phyloP scores from a whole-genome alignment of 202 grass and related monocot species.

The Setaria viridis region DNA sequence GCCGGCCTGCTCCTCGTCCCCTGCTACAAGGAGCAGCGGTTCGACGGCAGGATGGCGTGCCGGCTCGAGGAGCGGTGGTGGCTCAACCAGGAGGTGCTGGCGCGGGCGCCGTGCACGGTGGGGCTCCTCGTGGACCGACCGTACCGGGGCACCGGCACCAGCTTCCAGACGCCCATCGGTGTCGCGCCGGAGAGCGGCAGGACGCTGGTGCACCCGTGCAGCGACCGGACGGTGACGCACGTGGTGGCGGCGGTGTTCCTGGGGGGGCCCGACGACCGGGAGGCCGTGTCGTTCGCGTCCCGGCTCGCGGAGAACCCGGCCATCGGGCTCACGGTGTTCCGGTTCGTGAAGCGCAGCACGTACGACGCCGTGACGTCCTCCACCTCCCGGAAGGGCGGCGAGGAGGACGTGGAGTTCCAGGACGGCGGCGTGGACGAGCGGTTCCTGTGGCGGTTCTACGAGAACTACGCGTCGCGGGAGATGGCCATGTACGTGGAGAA shows the following conservation, averaged over 20 bases:
- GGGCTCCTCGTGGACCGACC: conserved; percentile 76
- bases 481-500: conserved; percentile 67
- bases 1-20: conserved; percentile 42
- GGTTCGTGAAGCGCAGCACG: conserved; percentile 63
- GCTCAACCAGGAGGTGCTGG: conserved; percentile 57
- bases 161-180: conserved; percentile 41
- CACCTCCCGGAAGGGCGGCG: background rate
- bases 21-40: conserved; percentile 31
- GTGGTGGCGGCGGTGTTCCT: conserved; percentile 72
- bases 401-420: background rate
- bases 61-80: conserved; percentile 44
- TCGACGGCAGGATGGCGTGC: conserved; percentile 35
- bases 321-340: conserved; percentile 60
- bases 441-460: conserved; percentile 57
- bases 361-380: conserved; percentile 51
- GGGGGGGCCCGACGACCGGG: conserved; percentile 87
- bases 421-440: conserved; percentile 50
- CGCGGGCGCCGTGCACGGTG: conserved; percentile 68
- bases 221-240: conserved; percentile 57
- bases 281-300: conserved; percentile 67
- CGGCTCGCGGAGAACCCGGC: conserved; percentile 60
- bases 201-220: conserved; percentile 56
- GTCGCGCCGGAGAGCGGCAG: conserved; percentile 16
- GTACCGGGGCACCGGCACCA: conserved; percentile 28
- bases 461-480: conserved; percentile 63